Conservation (phyloP, 2,329 filamentous ascomycete species). For the Sarocladiaceae sp. region DNA sequence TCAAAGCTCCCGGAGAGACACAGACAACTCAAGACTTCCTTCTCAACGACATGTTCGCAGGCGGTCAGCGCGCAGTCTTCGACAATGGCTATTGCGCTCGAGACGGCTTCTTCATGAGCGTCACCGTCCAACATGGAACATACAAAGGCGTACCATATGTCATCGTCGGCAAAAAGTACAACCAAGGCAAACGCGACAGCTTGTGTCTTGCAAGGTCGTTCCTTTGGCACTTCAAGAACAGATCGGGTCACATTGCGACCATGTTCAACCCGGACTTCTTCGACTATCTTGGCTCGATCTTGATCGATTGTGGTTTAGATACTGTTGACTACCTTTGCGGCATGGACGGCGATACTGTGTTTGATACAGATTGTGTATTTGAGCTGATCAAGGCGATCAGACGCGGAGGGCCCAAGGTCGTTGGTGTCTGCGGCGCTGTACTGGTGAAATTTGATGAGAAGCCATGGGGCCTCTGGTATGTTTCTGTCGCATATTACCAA, state of each 20-base stretch:
- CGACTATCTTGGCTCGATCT: constrained; percentile 32
- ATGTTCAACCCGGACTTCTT: constrained; percentile 43
- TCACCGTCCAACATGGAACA: constrained; percentile 36
- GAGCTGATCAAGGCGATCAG: constrained; percentile 37
- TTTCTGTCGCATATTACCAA: too few relatives aligned
- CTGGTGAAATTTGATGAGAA: constrained; percentile 39
- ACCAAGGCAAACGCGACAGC: constrained; percentile 46
- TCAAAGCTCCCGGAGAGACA: constrained; percentile 39
- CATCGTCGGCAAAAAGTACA: constrained; percentile 44
- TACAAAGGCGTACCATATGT: constrained; percentile 43
- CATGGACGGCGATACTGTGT: constrained; percentile 46
- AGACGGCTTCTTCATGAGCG: constrained; percentile 41
- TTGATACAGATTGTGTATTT: constrained; percentile 38
- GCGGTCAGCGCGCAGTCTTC: constrained; percentile 27
- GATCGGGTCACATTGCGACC: constrained; percentile 35
- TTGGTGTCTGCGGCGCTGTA: constrained; percentile 45
- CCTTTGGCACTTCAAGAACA: constrained; percentile 42
- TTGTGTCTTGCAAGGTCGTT: constrained; percentile 45
- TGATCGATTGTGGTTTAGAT: constrained; percentile 32
- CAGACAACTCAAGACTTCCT: constrained; percentile 45
- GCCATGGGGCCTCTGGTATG: constrained; percentile 38
- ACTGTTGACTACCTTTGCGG: constrained; percentile 39
- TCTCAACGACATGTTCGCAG: constrained; percentile 39
- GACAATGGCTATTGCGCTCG: constrained; percentile 41
- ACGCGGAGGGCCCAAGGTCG: constrained; percentile 35